phyloP scores from a whole-genome alignment of 331 rosid genomes.

The Stylosanthes scabra region DNA sequence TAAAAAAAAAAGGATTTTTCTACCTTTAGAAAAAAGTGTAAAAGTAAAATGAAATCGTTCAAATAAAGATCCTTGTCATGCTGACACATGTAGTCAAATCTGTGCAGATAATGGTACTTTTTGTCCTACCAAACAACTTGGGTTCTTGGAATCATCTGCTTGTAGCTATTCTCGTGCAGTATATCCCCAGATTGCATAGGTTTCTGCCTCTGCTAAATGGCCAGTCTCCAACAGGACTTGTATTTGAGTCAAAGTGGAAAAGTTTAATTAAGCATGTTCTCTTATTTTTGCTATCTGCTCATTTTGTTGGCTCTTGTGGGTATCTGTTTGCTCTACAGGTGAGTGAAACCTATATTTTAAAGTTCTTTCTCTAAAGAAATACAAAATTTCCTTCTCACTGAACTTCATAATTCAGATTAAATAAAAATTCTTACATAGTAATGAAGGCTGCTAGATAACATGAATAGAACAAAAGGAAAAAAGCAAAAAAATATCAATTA shows the following conservation, averaged over 20 bases:
- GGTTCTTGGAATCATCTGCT: too few species aligned
- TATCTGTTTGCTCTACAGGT: conserved; percentile 77
- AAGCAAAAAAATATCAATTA: too few species aligned
- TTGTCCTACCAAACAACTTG: conserved; percentile 60
- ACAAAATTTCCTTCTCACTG: too few species aligned
- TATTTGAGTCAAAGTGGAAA: conserved; percentile 81
- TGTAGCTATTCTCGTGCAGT: conserved; percentile 63
- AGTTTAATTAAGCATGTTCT: conserved; percentile 40
- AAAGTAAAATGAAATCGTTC: too few species aligned
- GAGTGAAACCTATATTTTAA: conserved; percentile 14
- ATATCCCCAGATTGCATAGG: conserved; percentile 69
- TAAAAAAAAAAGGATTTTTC: too few species aligned
- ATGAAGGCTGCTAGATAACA: too few species aligned
- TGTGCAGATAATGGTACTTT: conserved; percentile 64
- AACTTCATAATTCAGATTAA: too few species aligned
- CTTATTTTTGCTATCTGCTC: not conserved
- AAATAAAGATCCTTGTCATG: too few species aligned
- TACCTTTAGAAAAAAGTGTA: too few species aligned
- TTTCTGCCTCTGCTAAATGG: conserved; percentile 68
- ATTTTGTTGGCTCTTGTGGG: not conserved
- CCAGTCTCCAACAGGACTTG: conserved; percentile 74
- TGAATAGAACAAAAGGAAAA: too few species aligned
- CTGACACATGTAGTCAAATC: conserved; percentile 9
- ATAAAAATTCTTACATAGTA: too few species aligned
- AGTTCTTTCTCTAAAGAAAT: not conserved